Base-by-base conservation (phyloP, 805 yeast species). In the Candida ortonii region DNA sequence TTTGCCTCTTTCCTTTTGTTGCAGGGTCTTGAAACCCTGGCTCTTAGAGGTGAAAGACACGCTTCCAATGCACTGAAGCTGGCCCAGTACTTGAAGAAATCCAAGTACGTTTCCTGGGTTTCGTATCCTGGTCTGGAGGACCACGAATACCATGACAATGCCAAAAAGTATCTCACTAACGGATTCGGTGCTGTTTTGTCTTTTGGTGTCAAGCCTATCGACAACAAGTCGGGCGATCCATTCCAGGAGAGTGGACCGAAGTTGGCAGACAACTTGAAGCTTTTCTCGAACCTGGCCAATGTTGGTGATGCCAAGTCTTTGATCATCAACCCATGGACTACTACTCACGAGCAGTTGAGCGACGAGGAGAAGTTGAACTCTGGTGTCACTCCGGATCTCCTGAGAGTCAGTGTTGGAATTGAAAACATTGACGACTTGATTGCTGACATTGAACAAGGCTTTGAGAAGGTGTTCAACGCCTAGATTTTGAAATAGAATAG, bases 231-330 rank as follows among this genome's bases (percentile, higher is more conserved):
- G 7, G 75, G 67, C 23, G 76, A 75, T 47, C 81, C 78, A 44
- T 85, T 84, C 68, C 59, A 76, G 50, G 83, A 79, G 46, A 76
- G 89, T 25, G 87, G 95, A 50, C 89, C 90, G 35, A 73, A 70
- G 50, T 86, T 88, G 41, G 96, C 86, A 41, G 96, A 89, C 62
- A 67, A 65, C 50, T 76, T 93, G 62, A 76, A 86, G 63, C 65
- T 93, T 38, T 94, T 95, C 37, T 82, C 95, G 20, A 85, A 88
- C 68, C 77, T 93, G 58, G 97, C 98, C 31, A 90, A 90, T 55
- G 97, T 90, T 39, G 98, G 98, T 58, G 98, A 90, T 57, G 80
- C 90, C 32, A 93, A 90, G 70, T 86, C 97, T 28, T 73, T 90
- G 58, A 95, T 90, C 39, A 90, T 90, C 62, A 89, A 96, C 35